Base-by-base conservation (phyloP, 352 stramenopile genomes). In the Albugo candida region DNA sequence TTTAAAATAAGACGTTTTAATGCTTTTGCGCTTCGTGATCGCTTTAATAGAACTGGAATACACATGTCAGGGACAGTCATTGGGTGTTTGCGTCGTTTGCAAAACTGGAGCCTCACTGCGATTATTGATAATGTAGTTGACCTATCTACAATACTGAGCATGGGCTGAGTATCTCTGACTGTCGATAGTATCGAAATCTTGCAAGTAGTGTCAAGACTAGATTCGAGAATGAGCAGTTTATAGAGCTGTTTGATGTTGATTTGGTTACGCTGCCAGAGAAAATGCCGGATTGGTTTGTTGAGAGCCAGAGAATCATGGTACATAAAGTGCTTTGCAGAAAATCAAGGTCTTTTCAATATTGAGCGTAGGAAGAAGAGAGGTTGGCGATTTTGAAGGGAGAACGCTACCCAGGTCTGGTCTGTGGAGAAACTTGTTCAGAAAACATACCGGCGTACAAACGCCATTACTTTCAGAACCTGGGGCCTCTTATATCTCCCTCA, bases 181-280 rank as follows among this genome's bases (percentile, higher is more conserved):
- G 16, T 51, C 16, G 24, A 44, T 45, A 85, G 78, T 91, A 91
- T 58, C 75, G 78, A 24, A 91, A 91, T 41, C 67, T 91, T 41
- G 75, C 75, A 13, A 81, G 75, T 53, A 87, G 60, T 52, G 64
- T 86, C 58, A 91, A 91, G 55, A 88, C 75, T 48, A 65, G 76
- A 19, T 91, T 88, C 37, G 78, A 91, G 52, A 86, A 91, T 50
- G 78, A 91, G 52, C 78, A 91, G 54, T 91, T 91, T 49, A 91
- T 91, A 27, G 78, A 91, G 51, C 62, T 92, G 12, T 92, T 92
- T 41, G 78, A 92, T 41, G 73, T 87, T 31, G 77, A 89, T 49
- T 61, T 89, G 20, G 77, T 87, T 42, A 85, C 72, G 16, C 47
- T 88, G 12, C 78, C 78, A 13, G 67, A 83, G 45, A 69, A 88